Evolutionary conservation across 1,284 basidiomycete genomes (phyloP).

Genomic region (Ustilago loliicola): DNA sequence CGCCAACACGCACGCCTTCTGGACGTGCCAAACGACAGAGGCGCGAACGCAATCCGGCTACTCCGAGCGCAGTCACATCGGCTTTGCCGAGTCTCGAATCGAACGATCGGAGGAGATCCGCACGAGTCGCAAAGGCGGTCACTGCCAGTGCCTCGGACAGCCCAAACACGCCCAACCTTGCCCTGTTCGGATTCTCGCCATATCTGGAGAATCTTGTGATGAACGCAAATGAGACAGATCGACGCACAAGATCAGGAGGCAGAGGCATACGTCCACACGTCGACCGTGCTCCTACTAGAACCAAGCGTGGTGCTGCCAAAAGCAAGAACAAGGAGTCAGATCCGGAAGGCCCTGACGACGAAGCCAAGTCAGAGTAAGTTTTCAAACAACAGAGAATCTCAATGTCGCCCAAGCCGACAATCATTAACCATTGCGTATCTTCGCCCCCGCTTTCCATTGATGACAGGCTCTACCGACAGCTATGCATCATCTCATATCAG

Average conservation of each 20-base stretch:
- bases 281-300: slow-evolving; percentile 28
- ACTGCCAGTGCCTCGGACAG: slow-evolving; percentile 28
- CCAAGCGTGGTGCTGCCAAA: slow-evolving; percentile 30
- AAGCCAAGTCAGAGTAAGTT: slow-evolving; percentile 31
- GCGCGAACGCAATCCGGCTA: slow-evolving; percentile 32
- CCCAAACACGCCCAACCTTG: slow-evolving; percentile 37
- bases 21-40: slow-evolving; percentile 36
- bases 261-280: slow-evolving; percentile 27
- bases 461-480: slow-evolving; percentile 31
- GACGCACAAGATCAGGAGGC: slow-evolving; percentile 36
- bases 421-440: too few relatives aligned
- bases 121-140: slow-evolving; percentile 45
- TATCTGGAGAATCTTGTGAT: slow-evolving; percentile 51
- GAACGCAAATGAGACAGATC: slow-evolving; percentile 43
- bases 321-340: slow-evolving; percentile 34
- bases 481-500: slow-evolving; percentile 54
- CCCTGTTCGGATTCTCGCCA: slow-evolving; percentile 45
- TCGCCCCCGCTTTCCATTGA: too few relatives aligned
- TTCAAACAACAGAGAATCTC: too few relatives aligned
- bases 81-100: slow-evolving; percentile 40
- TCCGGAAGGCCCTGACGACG: slow-evolving; percentile 35
- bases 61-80: slow-evolving; percentile 4
- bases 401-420: too few relatives aligned
- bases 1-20: slow-evolving; percentile 31
- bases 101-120: slow-evolving; percentile 41